Base-by-base conservation (phyloP, 2,329 filamentous ascomycete genomes). In the Hypoxylon sp. region DNA sequence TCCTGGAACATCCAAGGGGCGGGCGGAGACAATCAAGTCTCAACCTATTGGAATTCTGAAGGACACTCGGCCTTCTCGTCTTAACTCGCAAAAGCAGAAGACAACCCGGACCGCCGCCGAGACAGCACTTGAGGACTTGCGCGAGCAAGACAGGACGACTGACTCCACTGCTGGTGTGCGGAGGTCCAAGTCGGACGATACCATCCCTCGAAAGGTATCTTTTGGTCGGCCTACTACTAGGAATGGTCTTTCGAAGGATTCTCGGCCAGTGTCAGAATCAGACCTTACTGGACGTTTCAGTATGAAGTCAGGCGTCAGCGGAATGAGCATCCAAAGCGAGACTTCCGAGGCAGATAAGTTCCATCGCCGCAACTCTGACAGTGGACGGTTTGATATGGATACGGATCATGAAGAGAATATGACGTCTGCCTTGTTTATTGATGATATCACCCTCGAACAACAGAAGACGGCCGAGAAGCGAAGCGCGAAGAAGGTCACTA, bases 371-470 rank as follows among this genome's bases (percentile, higher is more conserved):
- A 38, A 76, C 72, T 60, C 77, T 51, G 52, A 72, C 64, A 67
- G 74, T 28, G 68, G 49, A 9, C 73, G 66, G n/a, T 69, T 74
- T 68, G 69, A 79, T 57, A 46, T 75, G 52, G 77, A 78, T 5
- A 49, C 71, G 13, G 73, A 79, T 41, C 63, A 71, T 59, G 82
- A 82, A 52, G 85, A 87, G 41, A 86, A 87, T 68, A 86, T 88
- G 83, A 88, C 86, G 0, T 88, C 86, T 5, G 86, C 85, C 2
- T 84, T 87, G 71, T 87, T 88, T 70, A 80, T 88, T 62, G 85
- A 86, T 21, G 86, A 89, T 68, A 87, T 88, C 67, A 88, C 86
- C 1, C 80, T 87, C 34, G 82, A 85, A 23, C 53, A 66, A 32
- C 53, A 51, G 17, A 79, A 82, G 63, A 75, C 67, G 56, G 62